These are phyloP conservation scores for Tetrapyrgos nigripes DNA, from an alignment of 1,284 basidiomycete genomes.

Conservation along the genomic window DNA sequence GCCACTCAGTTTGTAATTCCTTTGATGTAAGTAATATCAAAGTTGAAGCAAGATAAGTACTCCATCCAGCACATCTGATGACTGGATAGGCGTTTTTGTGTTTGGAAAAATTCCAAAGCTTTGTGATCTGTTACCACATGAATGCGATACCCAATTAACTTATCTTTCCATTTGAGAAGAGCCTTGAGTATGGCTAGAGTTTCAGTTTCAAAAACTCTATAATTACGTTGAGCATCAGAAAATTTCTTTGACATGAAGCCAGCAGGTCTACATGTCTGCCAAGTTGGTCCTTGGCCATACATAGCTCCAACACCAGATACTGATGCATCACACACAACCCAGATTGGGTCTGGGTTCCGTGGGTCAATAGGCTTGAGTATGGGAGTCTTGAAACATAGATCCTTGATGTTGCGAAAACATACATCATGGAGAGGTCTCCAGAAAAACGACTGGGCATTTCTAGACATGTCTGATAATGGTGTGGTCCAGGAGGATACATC, in stretches of 20 bases:
- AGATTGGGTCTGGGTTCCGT: too few species aligned
- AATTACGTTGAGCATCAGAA: slow-evolving; percentile 42
- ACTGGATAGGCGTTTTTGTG: slow-evolving; percentile 1
- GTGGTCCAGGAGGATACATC: slow-evolving; percentile 27
- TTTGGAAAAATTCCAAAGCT: slow-evolving; percentile 11
- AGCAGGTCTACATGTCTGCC: slow-evolving; percentile 41
- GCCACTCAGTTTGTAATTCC: too few species aligned
- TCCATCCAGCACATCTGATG: slow-evolving; percentile 32
- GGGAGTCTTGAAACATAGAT: slow-evolving; percentile 3
- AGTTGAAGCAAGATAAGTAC: slow-evolving; percentile 39
- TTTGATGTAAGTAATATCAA: too few species aligned
- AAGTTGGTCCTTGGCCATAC: too few species aligned
- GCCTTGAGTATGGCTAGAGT: slow-evolving; percentile 41
- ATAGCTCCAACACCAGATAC: too few species aligned
- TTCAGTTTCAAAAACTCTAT: slow-evolving; percentile 37
- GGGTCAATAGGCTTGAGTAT: slow-evolving; percentile 8
- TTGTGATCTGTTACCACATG: slow-evolving; percentile 15
- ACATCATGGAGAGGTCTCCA: slow-evolving; percentile 16
- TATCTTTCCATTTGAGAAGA: slow-evolving; percentile 36
- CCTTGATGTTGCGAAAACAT: slow-evolving; percentile 12
- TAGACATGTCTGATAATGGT: slow-evolving; percentile 21
- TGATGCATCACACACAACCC: too few species aligned
- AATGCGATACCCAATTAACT: slow-evolving; percentile 27
- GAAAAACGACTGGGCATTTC: slow-evolving; percentile 18
- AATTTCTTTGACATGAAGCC: slow-evolving; percentile 50